phyloP scores from a whole-genome alignment of 1,284 basidiomycete species.

The Malassezia sympodialis region DNA sequence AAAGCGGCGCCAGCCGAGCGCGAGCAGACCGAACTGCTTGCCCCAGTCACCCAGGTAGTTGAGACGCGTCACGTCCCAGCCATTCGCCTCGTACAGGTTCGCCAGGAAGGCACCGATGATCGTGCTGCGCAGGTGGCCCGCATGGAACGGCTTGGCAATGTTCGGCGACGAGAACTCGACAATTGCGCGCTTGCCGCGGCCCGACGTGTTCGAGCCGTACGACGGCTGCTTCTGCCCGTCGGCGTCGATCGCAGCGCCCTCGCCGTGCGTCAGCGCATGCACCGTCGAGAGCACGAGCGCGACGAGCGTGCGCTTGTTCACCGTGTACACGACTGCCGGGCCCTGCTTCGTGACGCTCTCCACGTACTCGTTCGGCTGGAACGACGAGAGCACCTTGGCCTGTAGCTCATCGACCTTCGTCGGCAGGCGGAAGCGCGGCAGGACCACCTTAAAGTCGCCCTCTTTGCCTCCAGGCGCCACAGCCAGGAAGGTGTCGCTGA shows the following conservation, averaged over 20 bases:
- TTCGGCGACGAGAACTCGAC: conserved; percentile 91
- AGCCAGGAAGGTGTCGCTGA: conserved; percentile 62
- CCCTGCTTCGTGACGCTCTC: conserved; percentile 28
- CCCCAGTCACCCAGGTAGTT: conserved; percentile 65
- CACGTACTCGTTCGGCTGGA: conserved; percentile 39
- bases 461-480: conserved; percentile 79
- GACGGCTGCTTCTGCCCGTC: conserved; percentile 29
- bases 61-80: conserved; percentile 80
- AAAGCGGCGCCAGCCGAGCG: conserved; percentile 82
- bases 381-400: conserved; percentile 60
- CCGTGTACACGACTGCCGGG: conserved; percentile 38
- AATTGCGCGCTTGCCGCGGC: conserved; percentile 39
- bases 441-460: conserved; percentile 79
- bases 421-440: conserved; percentile 77
- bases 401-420: conserved; percentile 73
- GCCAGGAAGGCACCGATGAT: conserved; percentile 91
- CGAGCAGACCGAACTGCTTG: conserved; percentile 60
- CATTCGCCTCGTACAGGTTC: conserved; percentile 83
- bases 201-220: conserved; percentile 43
- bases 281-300: conserved; percentile 72
- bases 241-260: conserved; percentile 23
- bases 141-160: conserved; percentile 97
- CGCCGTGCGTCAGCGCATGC: conserved; percentile 59
- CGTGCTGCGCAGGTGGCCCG: conserved; percentile 88
- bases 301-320: conserved; percentile 56